Evolutionary conservation across 1,284 basidiomycete species (phyloP), one percentile per base, ranked within the genome.

Genomic region (Papiliotrema fonsecae): DNA sequence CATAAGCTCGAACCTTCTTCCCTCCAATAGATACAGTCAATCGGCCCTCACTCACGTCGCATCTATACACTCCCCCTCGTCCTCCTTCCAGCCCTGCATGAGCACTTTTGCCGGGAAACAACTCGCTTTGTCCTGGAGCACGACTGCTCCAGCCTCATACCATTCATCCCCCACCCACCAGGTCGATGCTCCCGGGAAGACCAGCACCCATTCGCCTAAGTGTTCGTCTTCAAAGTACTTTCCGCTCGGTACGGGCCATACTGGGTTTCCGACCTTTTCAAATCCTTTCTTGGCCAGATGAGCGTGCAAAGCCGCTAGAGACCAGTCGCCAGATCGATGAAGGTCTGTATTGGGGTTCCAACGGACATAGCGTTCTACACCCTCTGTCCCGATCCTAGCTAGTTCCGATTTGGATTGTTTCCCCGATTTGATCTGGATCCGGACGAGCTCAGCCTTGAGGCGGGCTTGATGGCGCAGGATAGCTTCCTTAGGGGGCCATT

Each of bases 81-180:
- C 63, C 4, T 56, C 57, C 4, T 32, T 43, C 70, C 71, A 71
- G 1, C 57, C 67, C 21, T 70, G 64, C 65, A 72, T 73, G 37
- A 97, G 79, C 4, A 97, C 81, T 47, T 83, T 77, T 0, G 94
- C 91, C 9, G 96, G 92, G 69, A 98, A 92, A 74, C 96, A 99
- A 41, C 88, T 92, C 13, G 96, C 94, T 69, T 97, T 94, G 73
- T 99, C 96, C 72, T 99, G 96, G 9, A 97, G 76, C 50, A 99
- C 91, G 27, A 98, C 75, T 18, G 64, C 68, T 50, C 72, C 72
- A 19, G 58, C 51, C 46, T 64, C 61, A 46, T 73, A 74, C 64
- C 70, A 73, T 34, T 59, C 52, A 47, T 70, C 66, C 2, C 62
- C 58, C 24, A 64, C 56, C 65, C 71, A 74, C 67, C 70, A 72